These are phyloP conservation scores for Casuarina cunninghamiana DNA, from an alignment of 306 rosid genomes.

Conservation along the genomic window DNA sequence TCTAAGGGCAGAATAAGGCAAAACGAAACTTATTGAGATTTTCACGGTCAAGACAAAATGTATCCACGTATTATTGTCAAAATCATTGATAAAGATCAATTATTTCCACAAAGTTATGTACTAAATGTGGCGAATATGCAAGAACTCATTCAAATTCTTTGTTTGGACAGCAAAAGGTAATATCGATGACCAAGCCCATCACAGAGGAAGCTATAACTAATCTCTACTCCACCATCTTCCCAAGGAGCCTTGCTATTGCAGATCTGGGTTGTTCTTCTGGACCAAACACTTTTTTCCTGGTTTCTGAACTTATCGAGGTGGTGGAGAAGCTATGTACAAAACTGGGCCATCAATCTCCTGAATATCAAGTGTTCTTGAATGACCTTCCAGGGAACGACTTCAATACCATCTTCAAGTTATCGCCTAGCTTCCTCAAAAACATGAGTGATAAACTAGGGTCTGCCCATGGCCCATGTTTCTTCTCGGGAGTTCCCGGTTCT, in stretches of 20 bases:
- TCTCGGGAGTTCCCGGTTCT: constrained; percentile 55
- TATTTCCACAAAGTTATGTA: neutral
- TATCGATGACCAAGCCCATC: constrained; percentile 39
- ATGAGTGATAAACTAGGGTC: constrained; percentile 23
- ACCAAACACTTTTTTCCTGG: constrained; percentile 47
- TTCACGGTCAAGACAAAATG: too few relatives aligned
- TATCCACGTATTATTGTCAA: neutral
- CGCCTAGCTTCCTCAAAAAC: constrained; percentile 31
- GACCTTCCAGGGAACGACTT: constrained; percentile 61
- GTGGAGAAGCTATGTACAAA: constrained; percentile 36
- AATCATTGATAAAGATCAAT: neutral
- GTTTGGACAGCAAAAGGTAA: constrained; percentile 39
- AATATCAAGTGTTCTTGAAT: constrained; percentile 42
- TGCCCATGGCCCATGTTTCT: constrained; percentile 34
- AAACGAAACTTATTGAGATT: too few relatives aligned
- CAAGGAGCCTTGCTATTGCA: constrained; percentile 34
- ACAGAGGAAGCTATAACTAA: constrained; percentile 44
- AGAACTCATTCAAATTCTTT: neutral
- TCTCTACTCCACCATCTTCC: constrained; percentile 13
- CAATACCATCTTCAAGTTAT: constrained; percentile 43
- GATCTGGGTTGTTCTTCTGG: constrained; percentile 66
- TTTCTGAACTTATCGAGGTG: constrained; percentile 32
- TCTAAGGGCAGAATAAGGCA: too few relatives aligned
- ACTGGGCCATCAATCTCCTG: constrained; percentile 29
- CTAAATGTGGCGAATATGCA: neutral